These are phyloP conservation scores for Tolypocladium tropicale DNA, from an alignment of 2,329 filamentous ascomycete genomes.

Conservation along the genomic window DNA sequence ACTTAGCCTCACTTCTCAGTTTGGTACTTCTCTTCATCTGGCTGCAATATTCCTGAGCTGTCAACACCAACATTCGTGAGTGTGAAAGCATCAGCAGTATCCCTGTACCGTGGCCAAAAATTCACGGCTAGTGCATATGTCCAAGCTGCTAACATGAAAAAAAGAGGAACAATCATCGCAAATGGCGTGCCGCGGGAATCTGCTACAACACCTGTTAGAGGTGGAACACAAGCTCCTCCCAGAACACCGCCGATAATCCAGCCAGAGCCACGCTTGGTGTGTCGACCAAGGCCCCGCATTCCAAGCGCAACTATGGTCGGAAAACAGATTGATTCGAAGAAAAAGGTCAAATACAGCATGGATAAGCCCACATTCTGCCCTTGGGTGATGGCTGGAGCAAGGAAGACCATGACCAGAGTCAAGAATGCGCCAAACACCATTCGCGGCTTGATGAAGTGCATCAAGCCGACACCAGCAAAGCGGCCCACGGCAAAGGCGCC, in stretches of 20 bases:
- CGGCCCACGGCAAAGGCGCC: slow-evolving; percentile 63
- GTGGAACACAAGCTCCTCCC: slow-evolving; percentile 65
- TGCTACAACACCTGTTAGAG: slow-evolving; percentile 57
- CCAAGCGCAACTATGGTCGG: slow-evolving; percentile 71
- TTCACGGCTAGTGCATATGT: slow-evolving; percentile 53
- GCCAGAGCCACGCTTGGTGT: slow-evolving; percentile 68
- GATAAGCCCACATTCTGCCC: slow-evolving; percentile 35
- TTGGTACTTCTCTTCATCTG: background rate
- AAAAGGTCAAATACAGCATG: slow-evolving; percentile 60
- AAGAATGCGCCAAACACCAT: slow-evolving; percentile 59
- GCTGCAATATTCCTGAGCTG: background rate
- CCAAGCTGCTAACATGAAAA: slow-evolving; percentile 46
- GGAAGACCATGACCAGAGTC: slow-evolving; percentile 53
- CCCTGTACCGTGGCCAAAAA: slow-evolving; percentile 50
- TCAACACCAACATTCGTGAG: background rate
- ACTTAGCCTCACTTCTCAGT: background rate
- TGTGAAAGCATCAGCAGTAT: background rate
- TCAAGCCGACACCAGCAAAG: slow-evolving; percentile 55
- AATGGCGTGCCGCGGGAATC: slow-evolving; percentile 50
- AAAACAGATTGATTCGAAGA: slow-evolving; percentile 75
- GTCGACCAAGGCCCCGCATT: slow-evolving; percentile 65
- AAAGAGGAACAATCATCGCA: slow-evolving; percentile 56
- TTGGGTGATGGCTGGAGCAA: slow-evolving; percentile 35
- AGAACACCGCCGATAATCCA: slow-evolving; percentile 59
- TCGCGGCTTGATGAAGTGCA: slow-evolving; percentile 57